Conservation (phyloP, 2,329 filamentous ascomycete genomes). For the Cylindrodendrum hubeiense region DNA sequence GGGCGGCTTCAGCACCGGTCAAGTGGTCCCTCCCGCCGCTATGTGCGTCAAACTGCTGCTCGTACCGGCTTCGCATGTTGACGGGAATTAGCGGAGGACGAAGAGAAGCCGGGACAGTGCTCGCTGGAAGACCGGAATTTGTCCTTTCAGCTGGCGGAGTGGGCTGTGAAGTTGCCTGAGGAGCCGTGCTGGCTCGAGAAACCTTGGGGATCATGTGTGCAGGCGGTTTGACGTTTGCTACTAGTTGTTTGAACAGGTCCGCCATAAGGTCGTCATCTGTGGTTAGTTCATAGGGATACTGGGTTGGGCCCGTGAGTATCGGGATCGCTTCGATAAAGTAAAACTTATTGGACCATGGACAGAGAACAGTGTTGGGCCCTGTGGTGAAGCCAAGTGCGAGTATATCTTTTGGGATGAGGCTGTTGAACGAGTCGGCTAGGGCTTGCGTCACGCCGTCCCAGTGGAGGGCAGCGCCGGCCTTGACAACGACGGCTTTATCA, state of each 20-base stretch:
- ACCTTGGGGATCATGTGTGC: conserved; percentile 5
- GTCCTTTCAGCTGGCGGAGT: background rate
- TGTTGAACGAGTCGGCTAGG: conserved; percentile 1
- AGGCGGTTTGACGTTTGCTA: conserved; percentile 1
- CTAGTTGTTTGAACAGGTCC: conserved; percentile 8
- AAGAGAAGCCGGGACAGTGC: background rate
- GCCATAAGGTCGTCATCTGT: background rate
- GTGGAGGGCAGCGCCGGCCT: background rate
- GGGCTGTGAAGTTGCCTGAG: background rate
- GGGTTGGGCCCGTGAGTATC: background rate
- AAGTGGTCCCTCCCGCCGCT: conserved; percentile 1
- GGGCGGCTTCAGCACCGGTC: conserved; percentile 1
- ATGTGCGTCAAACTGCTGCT: conserved; percentile 13
- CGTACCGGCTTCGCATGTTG: conserved; percentile 10
- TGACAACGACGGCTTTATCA: conserved; percentile 2
- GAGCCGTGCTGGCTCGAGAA: background rate
- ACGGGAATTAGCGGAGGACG: conserved; percentile 4
- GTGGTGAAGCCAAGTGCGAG: background rate
- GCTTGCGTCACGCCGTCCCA: conserved; percentile 6
- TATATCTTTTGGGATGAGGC: background rate
- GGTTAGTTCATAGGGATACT: conserved; percentile 6
- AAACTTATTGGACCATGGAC: conserved; percentile 18
- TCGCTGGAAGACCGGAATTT: background rate
- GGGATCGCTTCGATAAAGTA: conserved; percentile 19
- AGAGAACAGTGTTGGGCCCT: conserved; percentile 12